Evolutionary conservation across 2,329 filamentous ascomycete species (phyloP).

Genomic region (Diaporthe sp.): DNA sequence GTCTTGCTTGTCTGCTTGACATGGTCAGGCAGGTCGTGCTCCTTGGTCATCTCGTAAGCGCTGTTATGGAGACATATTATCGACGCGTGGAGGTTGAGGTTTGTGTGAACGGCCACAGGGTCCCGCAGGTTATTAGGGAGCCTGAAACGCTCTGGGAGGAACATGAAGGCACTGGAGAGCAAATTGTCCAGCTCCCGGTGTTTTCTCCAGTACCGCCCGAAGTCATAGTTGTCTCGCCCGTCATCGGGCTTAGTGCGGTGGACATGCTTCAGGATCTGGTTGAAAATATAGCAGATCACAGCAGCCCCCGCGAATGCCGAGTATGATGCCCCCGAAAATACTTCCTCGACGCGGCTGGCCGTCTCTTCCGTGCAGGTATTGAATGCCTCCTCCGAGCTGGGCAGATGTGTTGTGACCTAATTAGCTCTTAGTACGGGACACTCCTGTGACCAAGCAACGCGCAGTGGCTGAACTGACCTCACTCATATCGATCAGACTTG

Average conservation of each 20-base stretch:
- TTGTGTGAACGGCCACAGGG: slow-evolving; percentile 82
- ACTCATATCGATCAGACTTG: slow-evolving; percentile 80
- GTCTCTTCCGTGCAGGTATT: slow-evolving; percentile 73
- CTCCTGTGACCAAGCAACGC: background rate
- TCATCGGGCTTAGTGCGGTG: slow-evolving; percentile 80
- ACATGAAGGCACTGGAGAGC: slow-evolving; percentile 82
- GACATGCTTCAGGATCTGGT: slow-evolving; percentile 84
- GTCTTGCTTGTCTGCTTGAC: slow-evolving; percentile 80
- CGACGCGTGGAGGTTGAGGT: slow-evolving; percentile 90
- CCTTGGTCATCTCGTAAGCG: slow-evolving; percentile 86
- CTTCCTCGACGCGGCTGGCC: slow-evolving; percentile 74
- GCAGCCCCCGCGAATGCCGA: slow-evolving; percentile 81
- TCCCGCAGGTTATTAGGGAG: slow-evolving; percentile 78
- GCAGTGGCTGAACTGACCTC: slow-evolving; percentile 62
- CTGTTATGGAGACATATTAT: slow-evolving; percentile 92
- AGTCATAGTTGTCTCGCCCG: slow-evolving; percentile 77
- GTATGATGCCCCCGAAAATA: slow-evolving; percentile 73
- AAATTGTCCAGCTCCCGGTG: slow-evolving; percentile 88
- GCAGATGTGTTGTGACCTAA: slow-evolving; percentile 84
- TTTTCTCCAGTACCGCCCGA: slow-evolving; percentile 87
- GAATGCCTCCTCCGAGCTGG: slow-evolving; percentile 83
- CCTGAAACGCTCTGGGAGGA: slow-evolving; percentile 80
- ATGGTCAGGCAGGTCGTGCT: slow-evolving; percentile 74
- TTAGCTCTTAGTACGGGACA: slow-evolving; percentile 33
- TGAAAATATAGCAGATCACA: slow-evolving; percentile 84